phyloP scores from a whole-genome alignment of 768 basidiomycete genomes.

The Mycena crocata region DNA sequence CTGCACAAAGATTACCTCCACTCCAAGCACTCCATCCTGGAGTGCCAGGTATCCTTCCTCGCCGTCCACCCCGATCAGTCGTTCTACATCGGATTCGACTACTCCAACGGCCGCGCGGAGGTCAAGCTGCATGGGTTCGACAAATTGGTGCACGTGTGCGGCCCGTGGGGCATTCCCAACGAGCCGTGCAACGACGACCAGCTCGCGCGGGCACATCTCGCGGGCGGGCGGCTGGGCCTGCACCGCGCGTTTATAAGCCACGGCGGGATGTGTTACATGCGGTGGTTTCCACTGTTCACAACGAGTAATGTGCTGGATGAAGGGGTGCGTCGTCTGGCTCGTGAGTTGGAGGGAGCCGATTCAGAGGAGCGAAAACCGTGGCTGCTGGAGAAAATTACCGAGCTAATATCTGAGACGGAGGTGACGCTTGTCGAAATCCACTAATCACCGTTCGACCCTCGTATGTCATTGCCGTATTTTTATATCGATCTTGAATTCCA shows the following conservation, averaged over 20 bases:
- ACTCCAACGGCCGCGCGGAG: not conserved
- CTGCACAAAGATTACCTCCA: not conserved
- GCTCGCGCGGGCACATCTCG: no score
- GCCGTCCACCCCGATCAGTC: not conserved
- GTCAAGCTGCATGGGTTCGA: not conserved
- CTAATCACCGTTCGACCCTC: no score
- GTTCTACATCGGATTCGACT: not conserved
- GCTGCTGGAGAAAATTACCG: conserved; percentile 3
- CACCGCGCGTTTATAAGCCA: not conserved
- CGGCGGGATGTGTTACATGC: not conserved
- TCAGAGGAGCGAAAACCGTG: conserved; percentile 6
- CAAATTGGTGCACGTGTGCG: not conserved
- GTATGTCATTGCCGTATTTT: no score
- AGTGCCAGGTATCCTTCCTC: not conserved
- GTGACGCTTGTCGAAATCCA: conserved; percentile 3
- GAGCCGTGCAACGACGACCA: no score
- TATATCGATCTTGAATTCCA: no score
- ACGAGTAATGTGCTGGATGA: conserved; percentile 11
- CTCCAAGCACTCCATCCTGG: not conserved
- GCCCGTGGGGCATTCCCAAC: no score
- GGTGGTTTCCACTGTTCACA: conserved; percentile 12
- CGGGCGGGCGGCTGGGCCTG: not conserved
- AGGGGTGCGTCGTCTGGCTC: conserved; percentile 13
- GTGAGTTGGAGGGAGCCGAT: conserved; percentile 8
- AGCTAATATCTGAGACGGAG: conserved; percentile 1